Percentiles rank a stretch among this genome's conserved stretches.
phyloP scores from a whole-genome alignment of 768 basidiomycete species.

The Suillus fuscotomentosus region DNA sequence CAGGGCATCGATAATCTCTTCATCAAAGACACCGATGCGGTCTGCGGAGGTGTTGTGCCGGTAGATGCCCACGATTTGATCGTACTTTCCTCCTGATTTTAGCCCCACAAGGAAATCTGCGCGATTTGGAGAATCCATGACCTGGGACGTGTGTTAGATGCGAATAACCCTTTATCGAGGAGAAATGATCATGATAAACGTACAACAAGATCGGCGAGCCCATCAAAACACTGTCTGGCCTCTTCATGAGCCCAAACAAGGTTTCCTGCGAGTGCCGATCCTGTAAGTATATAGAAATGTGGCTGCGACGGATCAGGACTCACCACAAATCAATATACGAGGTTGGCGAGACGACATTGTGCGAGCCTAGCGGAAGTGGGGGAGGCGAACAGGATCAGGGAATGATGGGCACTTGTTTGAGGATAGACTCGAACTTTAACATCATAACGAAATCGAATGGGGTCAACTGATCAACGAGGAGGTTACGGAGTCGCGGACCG shows the following conservation, averaged over 20 bases:
- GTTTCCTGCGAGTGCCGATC: constrained; percentile 41
- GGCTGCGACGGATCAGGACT: constrained; percentile 7
- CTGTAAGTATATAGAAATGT: not conserved
- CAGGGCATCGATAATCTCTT: constrained; percentile 68
- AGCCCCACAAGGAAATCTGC: constrained; percentile 68
- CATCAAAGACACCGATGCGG: constrained; percentile 75
- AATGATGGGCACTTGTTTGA: not conserved
- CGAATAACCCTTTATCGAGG: not conserved
- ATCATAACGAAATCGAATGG: not conserved
- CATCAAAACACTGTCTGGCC: constrained; percentile 57
- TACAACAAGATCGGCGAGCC: constrained; percentile 76
- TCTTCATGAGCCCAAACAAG: constrained; percentile 85
- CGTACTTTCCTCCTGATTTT: constrained; percentile 68
- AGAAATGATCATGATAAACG: constrained; percentile 28
- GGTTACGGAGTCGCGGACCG: not conserved
- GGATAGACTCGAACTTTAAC: not conserved
- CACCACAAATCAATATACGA: constrained; percentile 36
- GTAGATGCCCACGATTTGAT: constrained; percentile 72
- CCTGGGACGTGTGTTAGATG: constrained; percentile 29
- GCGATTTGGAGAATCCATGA: constrained; percentile 58
- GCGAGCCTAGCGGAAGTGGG: not conserved
- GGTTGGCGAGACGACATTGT: constrained; percentile 18
- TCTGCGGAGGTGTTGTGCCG: constrained; percentile 67
- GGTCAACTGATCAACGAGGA: not conserved
- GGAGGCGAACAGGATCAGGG: not conserved